A percentile compares a stretch with the other conserved stretches of the same genome.
Evolutionary conservation across 495 filamentous ascomycete species (phyloP).

Genomic region (Podospora pseudoanserina): DNA sequence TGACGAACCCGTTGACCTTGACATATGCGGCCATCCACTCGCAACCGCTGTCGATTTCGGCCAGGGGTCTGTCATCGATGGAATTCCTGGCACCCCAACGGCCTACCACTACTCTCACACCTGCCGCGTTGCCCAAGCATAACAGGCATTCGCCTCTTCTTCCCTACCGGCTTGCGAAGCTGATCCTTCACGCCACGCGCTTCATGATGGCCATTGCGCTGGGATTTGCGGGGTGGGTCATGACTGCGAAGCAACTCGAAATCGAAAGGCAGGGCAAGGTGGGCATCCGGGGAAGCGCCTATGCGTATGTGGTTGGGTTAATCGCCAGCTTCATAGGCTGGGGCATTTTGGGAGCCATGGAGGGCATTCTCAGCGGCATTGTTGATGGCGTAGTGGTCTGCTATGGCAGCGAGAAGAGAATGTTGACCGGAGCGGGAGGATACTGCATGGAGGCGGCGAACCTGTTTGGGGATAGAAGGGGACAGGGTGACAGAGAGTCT

Average conservation of each 20-base stretch:
- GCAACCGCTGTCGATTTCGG: constrained; percentile 68
- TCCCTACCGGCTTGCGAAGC: constrained; percentile 84
- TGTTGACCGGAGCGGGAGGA: constrained; percentile 61
- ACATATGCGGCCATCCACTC: constrained; percentile 95
- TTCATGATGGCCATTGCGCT: constrained; percentile 84
- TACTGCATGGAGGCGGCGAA: constrained; percentile 85
- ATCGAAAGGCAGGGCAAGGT: constrained; percentile 47
- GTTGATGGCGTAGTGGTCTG: constrained; percentile 90
- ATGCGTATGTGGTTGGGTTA: constrained; percentile 90
- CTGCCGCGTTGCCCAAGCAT: constrained; percentile 51
- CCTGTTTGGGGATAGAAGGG: constrained; percentile 64
- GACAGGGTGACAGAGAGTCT: constrained; percentile 29
- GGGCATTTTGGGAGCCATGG: constrained; percentile 91
- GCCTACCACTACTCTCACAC: constrained; percentile 60
- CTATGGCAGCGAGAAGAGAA: constrained; percentile 83
- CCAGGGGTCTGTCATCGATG: constrained; percentile 73
- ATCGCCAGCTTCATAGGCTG: constrained; percentile 92
- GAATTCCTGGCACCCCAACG: constrained; percentile 60
- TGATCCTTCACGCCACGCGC: constrained; percentile 84
- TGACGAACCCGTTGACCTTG: constrained; percentile 85
- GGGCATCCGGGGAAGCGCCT: constrained; percentile 69
- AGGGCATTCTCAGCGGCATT: constrained; percentile 86
- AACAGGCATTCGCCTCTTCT: constrained; percentile 44
- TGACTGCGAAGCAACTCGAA: constrained; percentile 69
- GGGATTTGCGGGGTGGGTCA: constrained; percentile 97